A percentile compares a stretch with the other conserved stretches of the same genome.
These are phyloP conservation scores for Ascomycota sp. DNA, from an alignment of 2,329 filamentous ascomycete species.

Conservation along the genomic window DNA sequence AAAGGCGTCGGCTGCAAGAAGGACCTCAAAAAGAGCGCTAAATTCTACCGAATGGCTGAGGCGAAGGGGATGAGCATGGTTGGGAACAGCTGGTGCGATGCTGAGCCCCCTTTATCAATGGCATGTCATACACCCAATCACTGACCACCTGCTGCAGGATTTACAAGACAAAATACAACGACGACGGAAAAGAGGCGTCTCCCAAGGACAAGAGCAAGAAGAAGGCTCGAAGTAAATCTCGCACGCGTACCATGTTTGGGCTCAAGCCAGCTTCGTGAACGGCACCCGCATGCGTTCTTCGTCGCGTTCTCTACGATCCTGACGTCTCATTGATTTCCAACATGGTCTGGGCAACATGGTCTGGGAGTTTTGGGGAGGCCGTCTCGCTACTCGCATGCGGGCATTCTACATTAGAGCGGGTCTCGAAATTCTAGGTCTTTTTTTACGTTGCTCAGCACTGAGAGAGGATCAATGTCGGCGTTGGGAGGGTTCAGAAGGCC, in stretches of 20 bases:
- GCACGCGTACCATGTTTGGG: slow-evolving; percentile 51
- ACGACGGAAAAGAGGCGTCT: slow-evolving; percentile 25
- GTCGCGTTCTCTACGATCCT: neutral
- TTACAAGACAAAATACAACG: slow-evolving; percentile 82
- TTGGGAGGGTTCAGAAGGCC: too few relatives aligned
- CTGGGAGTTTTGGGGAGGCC: too few relatives aligned
- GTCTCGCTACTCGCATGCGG: too few relatives aligned
- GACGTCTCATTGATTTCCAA: neutral
- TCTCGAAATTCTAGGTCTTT: too few relatives aligned
- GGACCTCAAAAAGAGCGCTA: slow-evolving; percentile 80
- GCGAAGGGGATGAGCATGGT: slow-evolving; percentile 92
- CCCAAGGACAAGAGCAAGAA: slow-evolving; percentile 27
- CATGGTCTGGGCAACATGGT: too few relatives aligned
- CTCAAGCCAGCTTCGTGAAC: slow-evolving; percentile 10
- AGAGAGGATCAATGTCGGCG: too few relatives aligned
- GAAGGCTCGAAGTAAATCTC: slow-evolving; percentile 53
- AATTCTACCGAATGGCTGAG: slow-evolving; percentile 75
- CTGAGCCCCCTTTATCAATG: neutral
- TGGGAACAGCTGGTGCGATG: slow-evolving; percentile 81
- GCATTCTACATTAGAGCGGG: too few relatives aligned
- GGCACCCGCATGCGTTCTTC: neutral
- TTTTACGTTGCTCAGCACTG: too few relatives aligned
- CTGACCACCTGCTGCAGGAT: slow-evolving; percentile 39
- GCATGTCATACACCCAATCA: too few relatives aligned
- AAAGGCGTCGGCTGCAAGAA: slow-evolving; percentile 89